phyloP scores from a whole-genome alignment of 2,329 filamentous ascomycete genomes.

The Colletotrichum neosansevieriae region DNA sequence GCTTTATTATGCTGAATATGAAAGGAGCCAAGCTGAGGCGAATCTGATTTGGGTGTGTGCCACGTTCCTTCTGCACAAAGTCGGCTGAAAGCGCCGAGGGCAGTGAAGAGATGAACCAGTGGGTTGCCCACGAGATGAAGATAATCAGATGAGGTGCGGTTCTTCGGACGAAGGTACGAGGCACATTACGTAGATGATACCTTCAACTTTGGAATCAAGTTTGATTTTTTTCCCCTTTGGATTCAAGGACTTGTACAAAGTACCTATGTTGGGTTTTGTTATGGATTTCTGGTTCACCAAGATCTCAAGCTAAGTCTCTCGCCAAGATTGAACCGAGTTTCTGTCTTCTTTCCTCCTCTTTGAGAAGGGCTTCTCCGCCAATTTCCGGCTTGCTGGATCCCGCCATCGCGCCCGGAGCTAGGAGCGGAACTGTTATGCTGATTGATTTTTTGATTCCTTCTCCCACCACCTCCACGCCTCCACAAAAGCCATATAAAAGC shows the following conservation, averaged over 20 bases:
- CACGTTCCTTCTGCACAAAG: background rate
- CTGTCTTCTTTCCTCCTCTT: background rate
- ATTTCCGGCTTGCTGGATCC: conserved; percentile 3
- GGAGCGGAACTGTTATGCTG: background rate
- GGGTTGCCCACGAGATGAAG: too few relatives aligned
- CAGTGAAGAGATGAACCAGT: too few relatives aligned
- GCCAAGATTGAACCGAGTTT: background rate
- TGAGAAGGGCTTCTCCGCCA: background rate
- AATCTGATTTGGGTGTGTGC: background rate
- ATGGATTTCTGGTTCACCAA: background rate
- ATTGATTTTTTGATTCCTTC: background rate
- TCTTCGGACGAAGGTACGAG: too few relatives aligned
- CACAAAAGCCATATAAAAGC: too few relatives aligned
- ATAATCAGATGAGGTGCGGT: too few relatives aligned
- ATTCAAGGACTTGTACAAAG: too few relatives aligned
- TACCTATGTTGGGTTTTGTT: too few relatives aligned
- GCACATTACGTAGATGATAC: too few relatives aligned
- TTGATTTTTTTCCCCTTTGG: too few relatives aligned
- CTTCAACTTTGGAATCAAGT: too few relatives aligned
- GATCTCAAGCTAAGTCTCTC: background rate
- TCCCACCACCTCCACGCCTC: too few relatives aligned
- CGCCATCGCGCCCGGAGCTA: background rate
- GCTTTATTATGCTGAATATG: background rate
- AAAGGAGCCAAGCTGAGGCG: conserved; percentile 12
- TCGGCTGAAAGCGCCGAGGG: too few relatives aligned